Percentiles rank a stretch among this genome's conserved stretches.
Conservation (phyloP, 129 eudicot species). For the Sambucus nigra region DNA sequence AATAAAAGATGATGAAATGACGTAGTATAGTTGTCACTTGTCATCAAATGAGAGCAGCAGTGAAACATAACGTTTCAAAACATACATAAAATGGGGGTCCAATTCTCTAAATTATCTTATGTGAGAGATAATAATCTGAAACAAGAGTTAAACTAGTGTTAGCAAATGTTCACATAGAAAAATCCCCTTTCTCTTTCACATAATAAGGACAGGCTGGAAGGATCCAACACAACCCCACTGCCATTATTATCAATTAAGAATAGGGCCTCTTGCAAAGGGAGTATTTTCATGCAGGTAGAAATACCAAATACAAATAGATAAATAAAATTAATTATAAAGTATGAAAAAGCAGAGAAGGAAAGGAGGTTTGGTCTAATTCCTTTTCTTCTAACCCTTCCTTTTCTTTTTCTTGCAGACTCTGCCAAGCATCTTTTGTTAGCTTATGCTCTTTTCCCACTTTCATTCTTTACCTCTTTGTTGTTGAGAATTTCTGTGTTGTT, state of each 20-base stretch:
- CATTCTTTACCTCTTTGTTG: conserved; percentile 20
- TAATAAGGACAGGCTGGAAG: conserved; percentile 85
- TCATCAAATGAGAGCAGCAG: no score
- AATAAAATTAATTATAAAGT: conserved; percentile 7
- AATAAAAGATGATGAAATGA: no score
- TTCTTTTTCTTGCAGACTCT: conserved; percentile 59
- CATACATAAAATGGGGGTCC: no score
- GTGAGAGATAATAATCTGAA: no score
- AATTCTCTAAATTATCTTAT: no score
- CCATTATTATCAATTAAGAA: conserved; percentile 38
- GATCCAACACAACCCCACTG: conserved; percentile 82
- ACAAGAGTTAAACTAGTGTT: conserved; percentile 11
- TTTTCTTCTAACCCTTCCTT: conserved; percentile 22
- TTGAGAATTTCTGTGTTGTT: conserved; percentile 1
- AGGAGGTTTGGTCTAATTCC: conserved; percentile 26
- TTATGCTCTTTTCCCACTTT: conserved; percentile 31
- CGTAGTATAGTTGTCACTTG: no score
- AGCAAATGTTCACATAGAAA: conserved; percentile 12
- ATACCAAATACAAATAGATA: background rate
- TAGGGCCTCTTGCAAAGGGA: conserved; percentile 23
- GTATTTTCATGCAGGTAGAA: background rate
- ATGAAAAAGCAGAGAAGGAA: conserved; percentile 22
- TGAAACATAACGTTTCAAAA: no score
- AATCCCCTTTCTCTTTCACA: background rate
- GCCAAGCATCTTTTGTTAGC: conserved; percentile 73